A percentile compares a stretch with the other conserved stretches of the same genome.
Conservation (phyloP, 805 yeast species). For the Yamadazyma endophytica region DNA sequence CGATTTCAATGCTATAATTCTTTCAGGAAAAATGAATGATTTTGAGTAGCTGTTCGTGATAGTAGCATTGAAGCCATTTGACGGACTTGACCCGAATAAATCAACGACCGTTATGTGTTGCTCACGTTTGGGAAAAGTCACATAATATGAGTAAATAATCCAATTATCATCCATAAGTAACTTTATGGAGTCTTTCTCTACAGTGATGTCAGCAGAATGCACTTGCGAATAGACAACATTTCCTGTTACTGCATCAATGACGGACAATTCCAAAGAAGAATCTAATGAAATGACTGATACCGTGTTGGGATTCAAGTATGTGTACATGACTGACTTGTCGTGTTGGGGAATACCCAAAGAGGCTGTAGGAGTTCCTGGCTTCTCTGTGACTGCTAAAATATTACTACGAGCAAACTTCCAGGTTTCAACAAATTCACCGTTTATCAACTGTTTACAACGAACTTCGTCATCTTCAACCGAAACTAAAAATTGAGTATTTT, state of each 20-base stretch:
- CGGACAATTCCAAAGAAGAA: slow-evolving; percentile 37
- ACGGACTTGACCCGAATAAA: slow-evolving; percentile 56
- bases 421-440: slow-evolving; percentile 14
- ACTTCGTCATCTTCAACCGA: slow-evolving; percentile 6
- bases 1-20: slow-evolving; percentile 48
- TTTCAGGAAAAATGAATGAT: slow-evolving; percentile 61
- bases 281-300: slow-evolving; percentile 44
- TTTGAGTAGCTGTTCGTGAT: slow-evolving; percentile 38
- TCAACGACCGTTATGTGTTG: slow-evolving; percentile 69
- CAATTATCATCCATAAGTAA: slow-evolving; percentile 79
- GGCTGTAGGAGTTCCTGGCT: slow-evolving; percentile 27
- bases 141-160: slow-evolving; percentile 65
- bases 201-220: slow-evolving; percentile 34
- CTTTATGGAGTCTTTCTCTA: slow-evolving; percentile 39
- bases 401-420: slow-evolving; percentile 26
- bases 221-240: slow-evolving; percentile 46
- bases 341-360: slow-evolving; percentile 67
- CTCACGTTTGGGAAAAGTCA: slow-evolving; percentile 44
- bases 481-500: not conserved
- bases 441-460: slow-evolving; percentile 18
- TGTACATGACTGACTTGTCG: slow-evolving; percentile 73
- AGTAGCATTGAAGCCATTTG: slow-evolving; percentile 12
- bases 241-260: slow-evolving; percentile 73
- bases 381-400: slow-evolving; percentile 14
- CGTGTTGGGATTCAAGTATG: slow-evolving; percentile 71